phyloP scores from a whole-genome alignment of 805 yeast genomes.

The Candida coquimbonensis region DNA sequence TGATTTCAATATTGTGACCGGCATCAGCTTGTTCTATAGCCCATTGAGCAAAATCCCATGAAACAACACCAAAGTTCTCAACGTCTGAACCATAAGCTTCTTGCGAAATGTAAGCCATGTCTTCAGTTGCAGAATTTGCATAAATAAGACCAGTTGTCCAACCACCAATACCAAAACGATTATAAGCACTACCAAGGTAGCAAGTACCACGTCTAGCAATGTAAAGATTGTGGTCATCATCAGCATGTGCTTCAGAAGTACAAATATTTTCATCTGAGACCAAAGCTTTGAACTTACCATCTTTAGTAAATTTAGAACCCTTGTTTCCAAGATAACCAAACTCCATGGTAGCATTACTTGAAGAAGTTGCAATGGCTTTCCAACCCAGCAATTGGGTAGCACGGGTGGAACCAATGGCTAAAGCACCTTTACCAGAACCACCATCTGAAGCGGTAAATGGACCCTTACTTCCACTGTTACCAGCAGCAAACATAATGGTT shows the following conservation, averaged over 20 bases:
- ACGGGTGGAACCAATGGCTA: conserved; percentile 11
- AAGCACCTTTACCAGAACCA: conserved; percentile 8
- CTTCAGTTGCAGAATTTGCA: background rate
- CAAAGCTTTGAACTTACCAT: conserved; percentile 5
- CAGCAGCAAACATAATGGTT: conserved; percentile 12
- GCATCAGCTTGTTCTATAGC: background rate
- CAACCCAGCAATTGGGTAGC: conserved; percentile 7
- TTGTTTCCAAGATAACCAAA: conserved; percentile 5
- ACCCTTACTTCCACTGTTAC: conserved; percentile 11
- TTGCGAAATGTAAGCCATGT: background rate
- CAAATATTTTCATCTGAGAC: too few relatives aligned
- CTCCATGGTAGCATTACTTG: conserved; percentile 4
- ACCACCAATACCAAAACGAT: too few relatives aligned
- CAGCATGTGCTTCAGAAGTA: background rate
- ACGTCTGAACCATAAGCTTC: background rate
- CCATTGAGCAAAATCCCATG: conserved; percentile 9
- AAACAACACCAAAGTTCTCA: conserved; percentile 1
- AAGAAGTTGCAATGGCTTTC: conserved; percentile 4
- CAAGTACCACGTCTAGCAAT: conserved; percentile 2
- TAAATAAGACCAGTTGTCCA: background rate
- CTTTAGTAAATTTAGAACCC: background rate
- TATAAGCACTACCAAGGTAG: background rate
- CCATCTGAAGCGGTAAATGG: conserved; percentile 10
- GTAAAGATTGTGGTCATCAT: background rate
- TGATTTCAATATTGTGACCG: conserved; percentile 5